A percentile compares a stretch with the other conserved stretches of the same genome.
These are phyloP conservation scores for Sclerotinia nivalis DNA, from an alignment of 2,329 filamentous ascomycete genomes.

Conservation along the genomic window DNA sequence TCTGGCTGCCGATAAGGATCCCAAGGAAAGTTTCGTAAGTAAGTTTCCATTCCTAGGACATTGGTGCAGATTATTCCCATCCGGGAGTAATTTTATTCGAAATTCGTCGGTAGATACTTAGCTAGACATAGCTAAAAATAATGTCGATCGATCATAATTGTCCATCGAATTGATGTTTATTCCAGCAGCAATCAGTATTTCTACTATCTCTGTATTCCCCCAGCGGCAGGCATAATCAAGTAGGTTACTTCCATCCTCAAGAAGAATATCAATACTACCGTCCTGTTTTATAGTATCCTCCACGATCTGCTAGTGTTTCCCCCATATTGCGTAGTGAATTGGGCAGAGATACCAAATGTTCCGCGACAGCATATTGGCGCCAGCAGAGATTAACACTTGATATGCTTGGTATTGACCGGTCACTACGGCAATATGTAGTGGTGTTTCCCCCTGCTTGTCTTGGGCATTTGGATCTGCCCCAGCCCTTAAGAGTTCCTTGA, in stretches of 20 bases:
- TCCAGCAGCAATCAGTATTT: background rate
- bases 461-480: background rate
- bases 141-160: background rate
- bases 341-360: background rate
- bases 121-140: background rate
- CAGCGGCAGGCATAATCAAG: background rate
- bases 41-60: background rate
- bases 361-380: background rate
- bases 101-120: background rate
- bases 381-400: background rate
- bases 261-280: background rate
- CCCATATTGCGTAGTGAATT: background rate
- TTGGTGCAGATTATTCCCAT: no score
- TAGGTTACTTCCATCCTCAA: no score
- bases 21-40: rapidly evolving
- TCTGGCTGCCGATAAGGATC: background rate
- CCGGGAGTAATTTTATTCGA: background rate
- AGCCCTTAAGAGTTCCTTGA: background rate
- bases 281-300: background rate
- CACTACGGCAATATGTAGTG: background rate
- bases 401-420: background rate
- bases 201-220: background rate
- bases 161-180: background rate
- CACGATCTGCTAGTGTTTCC: rapidly evolving
- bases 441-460: background rate